These are phyloP conservation scores for Apiotrichum laibachii DNA, from an alignment of 1,284 basidiomycete species.

Conservation along the genomic window DNA sequence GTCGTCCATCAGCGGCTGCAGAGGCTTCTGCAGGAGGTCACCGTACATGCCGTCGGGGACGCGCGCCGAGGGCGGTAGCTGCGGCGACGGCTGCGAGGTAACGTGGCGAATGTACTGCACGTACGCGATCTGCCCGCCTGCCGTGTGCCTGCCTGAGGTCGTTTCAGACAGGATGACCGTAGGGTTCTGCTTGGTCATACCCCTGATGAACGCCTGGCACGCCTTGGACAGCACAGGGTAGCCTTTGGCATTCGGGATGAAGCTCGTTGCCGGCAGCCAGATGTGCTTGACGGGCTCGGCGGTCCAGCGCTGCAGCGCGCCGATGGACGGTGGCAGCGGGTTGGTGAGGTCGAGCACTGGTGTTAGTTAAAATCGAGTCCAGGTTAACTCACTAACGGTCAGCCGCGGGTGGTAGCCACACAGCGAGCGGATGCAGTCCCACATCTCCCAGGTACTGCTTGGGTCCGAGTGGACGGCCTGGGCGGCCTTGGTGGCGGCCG, in stretches of 20 bases:
- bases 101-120: conserved; percentile 83
- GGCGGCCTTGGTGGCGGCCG: neutral
- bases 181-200: conserved; percentile 81
- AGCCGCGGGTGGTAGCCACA: conserved; percentile 83
- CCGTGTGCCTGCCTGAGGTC: conserved; percentile 61
- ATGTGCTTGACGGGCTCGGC: conserved; percentile 87
- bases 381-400: conserved; percentile 64
- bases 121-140: conserved; percentile 83
- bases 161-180: conserved; percentile 75
- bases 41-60: conserved; percentile 83
- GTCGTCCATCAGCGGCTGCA: conserved; percentile 98
- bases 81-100: conserved; percentile 59
- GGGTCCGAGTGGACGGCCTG: conserved; percentile 55
- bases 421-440: conserved; percentile 86
- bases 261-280: conserved; percentile 82
- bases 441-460: conserved; percentile 93
- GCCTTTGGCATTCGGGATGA: conserved; percentile 93
- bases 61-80: conserved; percentile 61
- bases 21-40: conserved; percentile 90
- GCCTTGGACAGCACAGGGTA: conserved; percentile 95
- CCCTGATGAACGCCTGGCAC: conserved; percentile 80
- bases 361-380: neutral
- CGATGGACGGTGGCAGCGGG: conserved; percentile 72
- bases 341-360: conserved; percentile 84
- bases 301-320: conserved; percentile 77